Evolutionary conservation across 2,329 filamentous ascomycete species (phyloP).

Genomic region (Fusarium dimerum): DNA sequence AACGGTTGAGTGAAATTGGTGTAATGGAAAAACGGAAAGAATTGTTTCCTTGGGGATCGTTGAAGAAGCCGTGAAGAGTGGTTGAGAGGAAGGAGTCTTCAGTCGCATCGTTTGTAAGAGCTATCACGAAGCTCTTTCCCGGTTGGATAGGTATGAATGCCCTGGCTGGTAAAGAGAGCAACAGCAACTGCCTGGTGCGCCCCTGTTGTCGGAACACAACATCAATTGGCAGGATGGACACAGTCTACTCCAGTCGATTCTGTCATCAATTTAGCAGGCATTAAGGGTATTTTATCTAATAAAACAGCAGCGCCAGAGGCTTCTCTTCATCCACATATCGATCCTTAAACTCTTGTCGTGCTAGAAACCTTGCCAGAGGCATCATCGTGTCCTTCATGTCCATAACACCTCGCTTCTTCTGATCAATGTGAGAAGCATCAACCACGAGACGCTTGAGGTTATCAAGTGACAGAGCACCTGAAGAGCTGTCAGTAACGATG

Average conservation of each 20-base stretch:
- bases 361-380: constrained; percentile 74
- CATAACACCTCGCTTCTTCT: constrained; percentile 90
- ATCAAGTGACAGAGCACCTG: constrained; percentile 67
- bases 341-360: constrained; percentile 68
- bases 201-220: too few species aligned
- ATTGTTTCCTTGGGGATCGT: too few species aligned
- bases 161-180: too few species aligned
- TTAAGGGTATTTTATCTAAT: constrained; percentile 43
- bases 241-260: too few species aligned
- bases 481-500: neutral
- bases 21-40: neutral
- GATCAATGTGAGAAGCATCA: constrained; percentile 90
- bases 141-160: too few species aligned
- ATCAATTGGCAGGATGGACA: too few species aligned
- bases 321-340: constrained; percentile 63
- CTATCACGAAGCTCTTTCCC: too few species aligned
- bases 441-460: constrained; percentile 79
- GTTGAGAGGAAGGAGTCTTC: too few species aligned
- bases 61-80: too few species aligned
- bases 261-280: too few species aligned
- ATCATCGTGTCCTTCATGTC: constrained; percentile 94
- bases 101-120: too few species aligned
- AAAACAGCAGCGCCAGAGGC: constrained; percentile 65
- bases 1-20: neutral
- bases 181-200: too few species aligned